Evolutionary conservation across 2,329 filamentous ascomycete species (phyloP), one percentile per base, ranked within the genome.

Genomic region (Botryosphaeria dothidea): DNA sequence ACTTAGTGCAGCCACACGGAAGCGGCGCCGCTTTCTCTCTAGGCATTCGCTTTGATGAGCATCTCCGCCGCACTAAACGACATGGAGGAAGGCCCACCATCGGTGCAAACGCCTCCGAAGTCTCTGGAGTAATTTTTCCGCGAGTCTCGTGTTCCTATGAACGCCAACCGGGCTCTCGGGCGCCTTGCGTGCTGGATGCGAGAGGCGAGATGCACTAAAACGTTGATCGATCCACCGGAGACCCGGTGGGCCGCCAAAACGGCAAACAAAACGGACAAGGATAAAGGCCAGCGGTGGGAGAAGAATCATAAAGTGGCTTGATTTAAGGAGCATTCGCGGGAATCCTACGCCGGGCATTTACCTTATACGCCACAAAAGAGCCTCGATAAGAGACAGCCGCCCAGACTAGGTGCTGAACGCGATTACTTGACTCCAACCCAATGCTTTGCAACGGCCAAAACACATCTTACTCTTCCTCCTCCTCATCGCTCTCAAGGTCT

Each of bases 401-500:
- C 54, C 54, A 31, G 13, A 4, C 38, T n/a, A 5, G 36, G 54
- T 23, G 38, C 13, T 45, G 25, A 46, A 46, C 11, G n/a, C 19
- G 21, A 45, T 15, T 43, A 23, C 7, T 58, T 46, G 56, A 60
- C 56, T 46, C 56, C 56, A 41, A 25, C 43, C 56, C 56, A 60
- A 60, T 60, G 56, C 56, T 46, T 46, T 17, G 25, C 41, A 46
- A 5, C 46, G 17, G 41, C 27, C 56, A 31, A 34, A 31, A 21
- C 41, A 46, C 8, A 13, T 31, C 11, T 27, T 46, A 60, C 38
- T 60, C 56, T 5, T 46, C 41, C 19, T 67, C 64, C 27, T 60
- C 58, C 17, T 83, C 81, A 0, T 83, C 82, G 2, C 84, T 83
- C 15, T 86, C 85, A 27, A 87, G 83, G 3, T 85, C 81, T 25